Conservation (phyloP, 2,329 filamentous ascomycete species). For the Botrytis fragariae region DNA sequence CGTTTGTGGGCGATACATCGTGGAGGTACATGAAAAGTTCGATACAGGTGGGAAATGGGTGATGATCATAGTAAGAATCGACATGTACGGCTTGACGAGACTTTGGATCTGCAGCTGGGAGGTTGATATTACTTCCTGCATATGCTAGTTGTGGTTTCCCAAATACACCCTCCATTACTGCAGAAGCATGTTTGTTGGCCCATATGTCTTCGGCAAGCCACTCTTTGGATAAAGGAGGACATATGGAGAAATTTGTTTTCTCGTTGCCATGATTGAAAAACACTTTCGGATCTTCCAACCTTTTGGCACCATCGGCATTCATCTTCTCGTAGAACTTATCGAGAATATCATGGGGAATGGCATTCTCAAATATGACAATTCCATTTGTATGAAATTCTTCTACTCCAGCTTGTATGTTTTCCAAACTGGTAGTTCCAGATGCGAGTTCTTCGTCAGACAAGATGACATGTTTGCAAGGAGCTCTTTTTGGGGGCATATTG, state of each 20-base stretch:
- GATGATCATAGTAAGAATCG: conserved; percentile 57
- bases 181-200: conserved; percentile 40
- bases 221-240: conserved; percentile 39
- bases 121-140: conserved; percentile 38
- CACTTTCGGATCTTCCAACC: conserved; percentile 7
- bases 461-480: background rate
- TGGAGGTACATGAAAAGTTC: conserved; percentile 49
- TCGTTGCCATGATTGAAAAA: conserved; percentile 47
- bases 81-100: conserved; percentile 56
- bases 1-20: conserved; percentile 45
- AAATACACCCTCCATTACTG: conserved; percentile 38
- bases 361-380: conserved; percentile 17
- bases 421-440: conserved; percentile 3
- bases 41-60: conserved; percentile 47
- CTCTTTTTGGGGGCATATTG: background rate
- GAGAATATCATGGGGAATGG: conserved; percentile 9
- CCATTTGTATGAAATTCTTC: conserved; percentile 17
- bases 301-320: background rate
- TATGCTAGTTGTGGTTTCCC: conserved; percentile 39
- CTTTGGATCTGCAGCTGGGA: conserved; percentile 28
- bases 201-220: conserved; percentile 42
- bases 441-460: conserved; percentile 14
- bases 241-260: conserved; percentile 44
- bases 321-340: conserved; percentile 14
- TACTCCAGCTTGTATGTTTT: conserved; percentile 14